Evolutionary conservation across 2,329 filamentous ascomycete species (phyloP).

Genomic region (Cadophora malorum): DNA sequence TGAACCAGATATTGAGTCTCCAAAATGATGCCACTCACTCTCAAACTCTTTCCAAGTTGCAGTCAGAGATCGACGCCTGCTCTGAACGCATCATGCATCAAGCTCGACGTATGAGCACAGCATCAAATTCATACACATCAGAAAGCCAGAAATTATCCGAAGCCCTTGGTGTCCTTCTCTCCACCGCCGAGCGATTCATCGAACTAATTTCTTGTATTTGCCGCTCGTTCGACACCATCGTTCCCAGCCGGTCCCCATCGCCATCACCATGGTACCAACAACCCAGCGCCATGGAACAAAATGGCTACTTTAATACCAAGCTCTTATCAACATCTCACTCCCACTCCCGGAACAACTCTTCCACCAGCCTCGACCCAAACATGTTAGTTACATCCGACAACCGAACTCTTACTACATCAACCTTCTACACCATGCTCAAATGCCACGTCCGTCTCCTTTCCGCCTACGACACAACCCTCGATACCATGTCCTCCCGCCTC

Average conservation of each 20-base stretch:
- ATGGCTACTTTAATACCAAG: constrained; percentile 19
- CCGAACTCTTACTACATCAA: constrained; percentile 20
- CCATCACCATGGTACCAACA: constrained; percentile 23
- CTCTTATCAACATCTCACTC: constrained; percentile 13
- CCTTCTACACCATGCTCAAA: constrained; percentile 28
- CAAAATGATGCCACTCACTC: constrained; percentile 19
- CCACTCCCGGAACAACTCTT: constrained; percentile 7
- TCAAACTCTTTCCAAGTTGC: constrained; percentile 24
- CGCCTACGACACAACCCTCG: constrained; percentile 27
- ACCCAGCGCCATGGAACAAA: constrained; percentile 19
- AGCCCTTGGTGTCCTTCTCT: constrained; percentile 24
- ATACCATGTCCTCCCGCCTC: constrained; percentile 27
- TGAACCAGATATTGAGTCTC: constrained; percentile 1
- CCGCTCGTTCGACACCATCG: constrained; percentile 22
- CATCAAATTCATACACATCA: constrained; percentile 21
- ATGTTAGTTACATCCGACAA: constrained; percentile 9
- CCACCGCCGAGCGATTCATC: constrained; percentile 25
- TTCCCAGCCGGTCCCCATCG: constrained; percentile 20
- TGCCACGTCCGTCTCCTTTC: constrained; percentile 27
- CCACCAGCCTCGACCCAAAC: constrained; percentile 21
- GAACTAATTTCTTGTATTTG: constrained; percentile 27
- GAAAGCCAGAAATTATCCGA: constrained; percentile 27
- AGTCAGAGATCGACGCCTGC: constrained; percentile 27
- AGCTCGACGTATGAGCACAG: constrained; percentile 23
- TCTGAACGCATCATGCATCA: constrained; percentile 25